Evolutionary conservation across 1,139 yeast species (phyloP).

Genomic region (Lodderomyces metapsilosis): DNA sequence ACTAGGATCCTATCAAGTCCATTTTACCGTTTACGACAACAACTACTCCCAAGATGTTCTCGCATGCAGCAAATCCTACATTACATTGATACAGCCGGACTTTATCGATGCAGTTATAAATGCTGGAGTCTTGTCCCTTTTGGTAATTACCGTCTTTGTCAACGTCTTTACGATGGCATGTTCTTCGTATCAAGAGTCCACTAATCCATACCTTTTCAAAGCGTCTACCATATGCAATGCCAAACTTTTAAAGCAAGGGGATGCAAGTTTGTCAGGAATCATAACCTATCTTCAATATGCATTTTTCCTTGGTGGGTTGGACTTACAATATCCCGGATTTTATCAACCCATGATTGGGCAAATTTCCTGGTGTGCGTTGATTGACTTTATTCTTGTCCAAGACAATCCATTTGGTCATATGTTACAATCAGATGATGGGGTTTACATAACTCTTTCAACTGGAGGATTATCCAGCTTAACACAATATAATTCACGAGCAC

Average conservation of each 20-base stretch:
- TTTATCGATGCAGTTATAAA: conserved; percentile 36
- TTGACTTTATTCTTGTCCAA: conserved; percentile 27
- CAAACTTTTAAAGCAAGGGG: conserved; percentile 53
- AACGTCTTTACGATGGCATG: conserved; percentile 43
- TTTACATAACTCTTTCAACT: conserved; percentile 33
- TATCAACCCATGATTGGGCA: conserved; percentile 53
- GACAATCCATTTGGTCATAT: background rate
- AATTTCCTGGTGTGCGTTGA: conserved; percentile 36
- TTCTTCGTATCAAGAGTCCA: conserved; percentile 64
- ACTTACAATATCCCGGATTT: conserved; percentile 62
- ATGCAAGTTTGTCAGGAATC: conserved; percentile 53
- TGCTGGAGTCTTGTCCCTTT: conserved; percentile 38
- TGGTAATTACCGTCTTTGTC: conserved; percentile 42
- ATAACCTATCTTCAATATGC: conserved; percentile 57
- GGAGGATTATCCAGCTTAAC: conserved; percentile 35
- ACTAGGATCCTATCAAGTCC: conserved; percentile 44
- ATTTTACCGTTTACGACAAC: conserved; percentile 40
- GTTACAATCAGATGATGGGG: conserved; percentile 22
- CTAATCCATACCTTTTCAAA: conserved; percentile 53
- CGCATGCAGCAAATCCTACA: conserved; percentile 48
- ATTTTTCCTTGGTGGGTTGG: conserved; percentile 55
- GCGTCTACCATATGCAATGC: conserved; percentile 65
- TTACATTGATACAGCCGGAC: conserved; percentile 46
- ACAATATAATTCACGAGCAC: conserved; percentile 25
- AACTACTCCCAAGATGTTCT: conserved; percentile 32